A percentile compares a stretch with the other conserved stretches of the same genome.
These are phyloP conservation scores for Omphalotus olearius DNA, from an alignment of 1,284 basidiomycete genomes.

Conservation along the genomic window DNA sequence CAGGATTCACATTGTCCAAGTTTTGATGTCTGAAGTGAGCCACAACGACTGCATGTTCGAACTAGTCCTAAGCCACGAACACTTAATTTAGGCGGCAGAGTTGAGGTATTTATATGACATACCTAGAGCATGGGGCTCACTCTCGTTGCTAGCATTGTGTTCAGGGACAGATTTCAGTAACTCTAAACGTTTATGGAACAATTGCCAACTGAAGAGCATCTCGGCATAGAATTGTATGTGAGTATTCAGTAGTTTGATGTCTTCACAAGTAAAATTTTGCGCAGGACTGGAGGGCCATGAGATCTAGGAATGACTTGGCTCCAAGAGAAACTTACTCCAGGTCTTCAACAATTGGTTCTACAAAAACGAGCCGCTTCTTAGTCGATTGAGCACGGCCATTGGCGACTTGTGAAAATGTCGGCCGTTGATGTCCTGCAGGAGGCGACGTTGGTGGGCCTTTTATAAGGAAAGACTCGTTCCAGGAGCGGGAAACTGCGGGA, in stretches of 20 bases:
- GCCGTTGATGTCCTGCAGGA: conserved; percentile 29
- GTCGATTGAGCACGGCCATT: background rate
- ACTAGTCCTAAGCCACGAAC: conserved; percentile 28
- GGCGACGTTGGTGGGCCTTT: conserved; percentile 33
- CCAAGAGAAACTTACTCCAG: background rate
- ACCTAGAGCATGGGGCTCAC: conserved; percentile 38
- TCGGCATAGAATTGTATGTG: conserved; percentile 76
- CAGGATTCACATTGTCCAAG: conserved; percentile 48
- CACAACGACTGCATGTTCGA: conserved; percentile 35
- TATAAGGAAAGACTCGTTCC: conserved; percentile 40
- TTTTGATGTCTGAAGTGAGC: conserved; percentile 27
- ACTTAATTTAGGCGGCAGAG: background rate
- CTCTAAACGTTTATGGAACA: conserved; percentile 65
- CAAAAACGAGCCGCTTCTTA: conserved; percentile 7
- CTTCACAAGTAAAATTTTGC: conserved; percentile 28
- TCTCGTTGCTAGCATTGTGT: conserved; percentile 22
- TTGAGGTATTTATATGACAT: conserved; percentile 13
- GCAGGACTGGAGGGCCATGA: conserved; percentile 16
- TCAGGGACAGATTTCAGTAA: conserved; percentile 58
- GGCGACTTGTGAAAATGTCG: conserved; percentile 13
- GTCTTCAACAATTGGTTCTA: background rate
- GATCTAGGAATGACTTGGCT: background rate
- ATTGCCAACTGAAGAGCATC: conserved; percentile 65
- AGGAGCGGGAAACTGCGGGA: conserved; percentile 46
- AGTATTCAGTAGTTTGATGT: conserved; percentile 45